phyloP scores from a whole-genome alignment of 176 grass and related monocot species.

The Aegilops speltoides region DNA sequence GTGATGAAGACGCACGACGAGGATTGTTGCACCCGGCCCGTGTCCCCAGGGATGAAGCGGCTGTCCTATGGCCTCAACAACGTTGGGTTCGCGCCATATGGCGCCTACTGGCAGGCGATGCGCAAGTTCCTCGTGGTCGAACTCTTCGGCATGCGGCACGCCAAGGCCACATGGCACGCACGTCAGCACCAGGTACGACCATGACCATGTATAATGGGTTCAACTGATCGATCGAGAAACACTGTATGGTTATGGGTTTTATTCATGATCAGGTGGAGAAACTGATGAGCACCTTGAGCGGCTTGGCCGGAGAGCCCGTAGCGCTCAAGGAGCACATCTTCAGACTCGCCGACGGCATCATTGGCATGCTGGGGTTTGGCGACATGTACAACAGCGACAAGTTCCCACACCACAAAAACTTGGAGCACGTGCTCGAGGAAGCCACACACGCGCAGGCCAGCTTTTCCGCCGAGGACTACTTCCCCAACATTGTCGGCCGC shows the following conservation, averaged over 20 bases:
- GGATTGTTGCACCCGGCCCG: conserved; percentile 31
- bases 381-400: not conserved
- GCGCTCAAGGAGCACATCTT: conserved; percentile 4
- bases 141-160: conserved; percentile 42
- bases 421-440: too few relatives aligned
- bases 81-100: conserved; percentile 45
- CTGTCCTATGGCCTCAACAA: conserved; percentile 19
- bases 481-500: too few relatives aligned
- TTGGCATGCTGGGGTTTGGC: conserved; percentile 20
- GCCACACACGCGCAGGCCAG: too few relatives aligned
- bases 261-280: not conserved
- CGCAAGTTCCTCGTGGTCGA: conserved; percentile 43
- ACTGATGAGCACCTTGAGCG: not conserved
- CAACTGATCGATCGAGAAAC: too few relatives aligned
- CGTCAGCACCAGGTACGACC: not conserved
- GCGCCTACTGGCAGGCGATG: conserved; percentile 38
- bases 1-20: conserved; percentile 49
- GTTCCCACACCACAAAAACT: too few relatives aligned
- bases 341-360: conserved; percentile 6
- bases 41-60: not conserved
- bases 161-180: conserved; percentile 30
- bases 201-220: too few relatives aligned
- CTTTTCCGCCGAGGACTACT: too few relatives aligned
- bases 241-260: too few relatives aligned
- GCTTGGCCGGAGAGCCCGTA: not conserved